Evolutionary conservation across 2,329 filamentous ascomycete species (phyloP).

Genomic region (Xylariomycetidae sp.): DNA sequence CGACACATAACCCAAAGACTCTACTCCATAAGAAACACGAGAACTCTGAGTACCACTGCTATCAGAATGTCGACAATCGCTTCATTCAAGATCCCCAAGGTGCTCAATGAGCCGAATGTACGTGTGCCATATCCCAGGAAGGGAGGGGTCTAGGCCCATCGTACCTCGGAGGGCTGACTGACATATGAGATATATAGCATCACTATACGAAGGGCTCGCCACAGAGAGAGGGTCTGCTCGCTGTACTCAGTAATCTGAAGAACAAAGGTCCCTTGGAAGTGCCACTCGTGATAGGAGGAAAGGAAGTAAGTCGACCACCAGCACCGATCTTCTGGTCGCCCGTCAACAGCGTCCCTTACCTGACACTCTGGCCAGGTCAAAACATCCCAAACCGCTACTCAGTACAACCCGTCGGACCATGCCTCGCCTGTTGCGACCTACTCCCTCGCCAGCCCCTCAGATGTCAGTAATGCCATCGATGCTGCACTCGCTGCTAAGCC

Average conservation of each 20-base stretch:
- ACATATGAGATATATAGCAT: no score
- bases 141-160: no score
- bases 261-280: slow-evolving; percentile 69
- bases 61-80: slow-evolving; percentile 58
- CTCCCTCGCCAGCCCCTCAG: slow-evolving; percentile 70
- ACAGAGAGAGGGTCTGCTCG: slow-evolving; percentile 70
- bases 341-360: no score
- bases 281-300: slow-evolving; percentile 78
- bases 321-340: no score
- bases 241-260: slow-evolving; percentile 67
- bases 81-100: slow-evolving; percentile 79
- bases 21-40: slow-evolving; percentile 9
- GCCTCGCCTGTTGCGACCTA: slow-evolving; percentile 73
- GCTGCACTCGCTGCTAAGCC: slow-evolving; percentile 81
- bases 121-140: slow-evolving; percentile 30
- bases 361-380: no score
- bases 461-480: slow-evolving; percentile 77
- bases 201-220: slow-evolving; percentile 81
- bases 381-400: slow-evolving; percentile 60
- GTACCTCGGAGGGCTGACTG: no score
- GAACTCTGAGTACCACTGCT: slow-evolving; percentile 24
- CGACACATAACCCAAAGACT: slow-evolving; percentile 6
- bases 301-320: slow-evolving; percentile 62
- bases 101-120: slow-evolving; percentile 95
- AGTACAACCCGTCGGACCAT: slow-evolving; percentile 82